These are phyloP conservation scores for Populus hybrid DNA, from an alignment of 441 rosid genomes.

Conservation along the genomic window DNA sequence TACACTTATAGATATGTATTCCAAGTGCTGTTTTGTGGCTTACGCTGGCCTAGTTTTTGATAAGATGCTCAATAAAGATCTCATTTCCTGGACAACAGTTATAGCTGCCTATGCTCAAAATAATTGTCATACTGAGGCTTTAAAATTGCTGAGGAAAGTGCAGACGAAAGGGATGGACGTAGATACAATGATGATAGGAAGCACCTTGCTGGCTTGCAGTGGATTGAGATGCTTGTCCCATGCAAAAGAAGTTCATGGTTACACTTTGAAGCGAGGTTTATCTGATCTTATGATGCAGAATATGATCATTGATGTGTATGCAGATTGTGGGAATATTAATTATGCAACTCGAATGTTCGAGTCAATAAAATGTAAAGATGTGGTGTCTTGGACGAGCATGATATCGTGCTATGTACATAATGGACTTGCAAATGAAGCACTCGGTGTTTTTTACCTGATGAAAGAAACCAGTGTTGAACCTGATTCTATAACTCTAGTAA, in stretches of 20 bases:
- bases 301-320: slow-evolving; percentile 60
- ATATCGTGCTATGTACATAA: slow-evolving; percentile 61
- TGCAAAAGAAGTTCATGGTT: slow-evolving; percentile 73
- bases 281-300: slow-evolving; percentile 61
- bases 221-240: slow-evolving; percentile 37
- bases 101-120: slow-evolving; percentile 79
- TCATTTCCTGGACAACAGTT: slow-evolving; percentile 78
- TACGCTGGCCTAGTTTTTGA: slow-evolving; percentile 56
- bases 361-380: slow-evolving; percentile 51
- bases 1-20: slow-evolving; percentile 78
- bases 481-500: slow-evolving; percentile 60
- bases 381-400: slow-evolving; percentile 93
- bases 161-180: slow-evolving; percentile 39
- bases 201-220: slow-evolving; percentile 61
- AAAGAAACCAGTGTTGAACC: slow-evolving; percentile 44
- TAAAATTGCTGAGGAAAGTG: slow-evolving; percentile 46
- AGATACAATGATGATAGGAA: slow-evolving; percentile 76
- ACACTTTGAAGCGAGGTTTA: slow-evolving; percentile 49
- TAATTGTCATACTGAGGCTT: slow-evolving; percentile 39
- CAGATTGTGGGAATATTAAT: slow-evolving; percentile 49
- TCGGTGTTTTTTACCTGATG: slow-evolving; percentile 51
- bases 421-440: slow-evolving; percentile 60
- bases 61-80: slow-evolving; percentile 55
- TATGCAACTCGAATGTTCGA: slow-evolving; percentile 58
- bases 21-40: slow-evolving; percentile 51